These are phyloP conservation scores for Centaurea solstitialis DNA, from an alignment of 129 eudicot genomes.

Conservation along the genomic window DNA sequence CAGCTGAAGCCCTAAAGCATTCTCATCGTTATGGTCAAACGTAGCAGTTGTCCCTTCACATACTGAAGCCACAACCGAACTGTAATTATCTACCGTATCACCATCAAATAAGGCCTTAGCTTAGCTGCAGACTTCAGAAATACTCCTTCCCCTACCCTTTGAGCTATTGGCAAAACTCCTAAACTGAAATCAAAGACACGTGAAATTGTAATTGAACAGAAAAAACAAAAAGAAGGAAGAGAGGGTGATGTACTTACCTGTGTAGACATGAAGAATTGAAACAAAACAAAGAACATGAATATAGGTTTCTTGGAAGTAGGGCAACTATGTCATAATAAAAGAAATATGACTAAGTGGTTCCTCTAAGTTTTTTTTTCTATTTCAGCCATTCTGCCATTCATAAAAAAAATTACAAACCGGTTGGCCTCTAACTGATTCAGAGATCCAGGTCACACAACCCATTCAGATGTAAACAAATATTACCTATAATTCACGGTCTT, in stretches of 20 bases:
- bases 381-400: not conserved
- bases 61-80: conserved; percentile 57
- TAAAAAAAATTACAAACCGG: not conserved
- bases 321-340: not conserved
- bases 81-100: conserved; percentile 50
- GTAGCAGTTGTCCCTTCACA: conserved; percentile 40
- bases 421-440: not conserved
- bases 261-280: not conserved
- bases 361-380: too few species aligned
- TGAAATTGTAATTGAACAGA: not conserved
- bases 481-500: not conserved
- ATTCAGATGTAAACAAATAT: not conserved
- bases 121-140: conserved; percentile 56
- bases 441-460: not conserved
- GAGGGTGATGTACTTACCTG: not conserved
- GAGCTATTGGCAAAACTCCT: conserved; percentile 70
- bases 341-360: not conserved
- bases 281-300: not conserved
- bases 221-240: not conserved
- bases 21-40: conserved; percentile 38
- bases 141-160: conserved; percentile 66
- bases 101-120: conserved; percentile 70
- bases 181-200: not conserved
- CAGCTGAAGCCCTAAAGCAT: conserved; percentile 41
- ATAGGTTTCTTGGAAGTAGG: not conserved